Evolutionary conservation across 768 basidiomycete species (phyloP).

Genomic region (Hirschioporus abietinus): DNA sequence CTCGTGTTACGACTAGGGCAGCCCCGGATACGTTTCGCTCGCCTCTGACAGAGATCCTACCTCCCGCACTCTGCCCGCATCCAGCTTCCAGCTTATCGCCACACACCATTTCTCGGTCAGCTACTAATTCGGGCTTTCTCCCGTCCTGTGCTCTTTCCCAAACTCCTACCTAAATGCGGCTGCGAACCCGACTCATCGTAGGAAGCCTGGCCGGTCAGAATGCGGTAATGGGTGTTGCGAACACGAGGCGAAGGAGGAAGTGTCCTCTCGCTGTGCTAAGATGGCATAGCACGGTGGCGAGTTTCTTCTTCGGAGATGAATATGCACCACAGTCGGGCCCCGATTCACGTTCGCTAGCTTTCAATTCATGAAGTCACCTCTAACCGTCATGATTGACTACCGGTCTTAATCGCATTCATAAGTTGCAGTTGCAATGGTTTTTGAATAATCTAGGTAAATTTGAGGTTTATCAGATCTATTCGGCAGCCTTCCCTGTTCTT

Average conservation of each 20-base stretch:
- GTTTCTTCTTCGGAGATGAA: not conserved
- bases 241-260: slow-evolving; percentile 1
- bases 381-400: not conserved
- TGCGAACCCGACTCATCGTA: not conserved
- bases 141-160: not conserved
- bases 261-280: not conserved
- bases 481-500: not conserved
- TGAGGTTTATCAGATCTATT: not conserved
- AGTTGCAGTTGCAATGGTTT: not conserved
- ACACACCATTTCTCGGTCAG: not conserved
- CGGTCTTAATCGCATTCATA: not conserved
- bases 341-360: not conserved
- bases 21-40: not conserved
- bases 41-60: not conserved
- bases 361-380: not conserved
- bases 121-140: not conserved
- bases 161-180: not conserved
- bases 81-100: not conserved
- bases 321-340: not conserved
- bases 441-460: not conserved
- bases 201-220: not conserved
- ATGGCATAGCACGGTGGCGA: not conserved
- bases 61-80: not conserved
- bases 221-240: not conserved
- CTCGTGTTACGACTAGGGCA: not conserved